Percentiles rank a stretch among this genome's conserved stretches.
Evolutionary conservation across 164 flowering plant species (phyloP).

Genomic region (Paratinospora sagittata): DNA sequence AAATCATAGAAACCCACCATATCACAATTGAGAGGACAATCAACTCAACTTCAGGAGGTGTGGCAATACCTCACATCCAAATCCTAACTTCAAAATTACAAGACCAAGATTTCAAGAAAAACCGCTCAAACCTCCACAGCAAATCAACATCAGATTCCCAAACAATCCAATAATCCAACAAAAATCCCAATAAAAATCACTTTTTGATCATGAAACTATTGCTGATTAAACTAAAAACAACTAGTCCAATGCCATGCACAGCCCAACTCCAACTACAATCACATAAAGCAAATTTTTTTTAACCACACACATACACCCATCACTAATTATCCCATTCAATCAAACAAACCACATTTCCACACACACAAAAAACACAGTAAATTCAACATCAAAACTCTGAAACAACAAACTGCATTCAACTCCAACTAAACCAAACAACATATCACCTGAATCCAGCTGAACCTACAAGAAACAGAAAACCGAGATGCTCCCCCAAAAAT

Average conservation of each 20-base stretch:
- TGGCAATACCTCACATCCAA: neutral
- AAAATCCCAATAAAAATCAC: neutral
- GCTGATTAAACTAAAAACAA: neutral
- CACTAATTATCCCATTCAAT: neutral
- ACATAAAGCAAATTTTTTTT: neutral
- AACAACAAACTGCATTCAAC: neutral
- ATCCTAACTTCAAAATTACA: neutral
- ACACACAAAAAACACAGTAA: neutral
- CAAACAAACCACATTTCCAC: constrained; percentile 4
- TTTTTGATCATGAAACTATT: neutral
- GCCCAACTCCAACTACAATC: neutral
- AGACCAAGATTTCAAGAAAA: neutral
- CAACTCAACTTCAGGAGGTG: neutral
- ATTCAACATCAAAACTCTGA: neutral
- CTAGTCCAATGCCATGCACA: neutral
- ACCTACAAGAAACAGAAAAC: neutral
- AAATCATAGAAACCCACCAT: neutral
- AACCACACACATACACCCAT: neutral
- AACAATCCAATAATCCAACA: neutral
- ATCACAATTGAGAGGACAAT: neutral
- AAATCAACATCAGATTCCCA: neutral
- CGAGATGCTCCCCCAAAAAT: neutral
- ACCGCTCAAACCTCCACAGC: neutral
- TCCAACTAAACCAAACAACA: neutral
- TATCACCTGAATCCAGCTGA: constrained; percentile 1